phyloP scores from a whole-genome alignment of 2,329 filamentous ascomycete species.

The Didymella segeticola region DNA sequence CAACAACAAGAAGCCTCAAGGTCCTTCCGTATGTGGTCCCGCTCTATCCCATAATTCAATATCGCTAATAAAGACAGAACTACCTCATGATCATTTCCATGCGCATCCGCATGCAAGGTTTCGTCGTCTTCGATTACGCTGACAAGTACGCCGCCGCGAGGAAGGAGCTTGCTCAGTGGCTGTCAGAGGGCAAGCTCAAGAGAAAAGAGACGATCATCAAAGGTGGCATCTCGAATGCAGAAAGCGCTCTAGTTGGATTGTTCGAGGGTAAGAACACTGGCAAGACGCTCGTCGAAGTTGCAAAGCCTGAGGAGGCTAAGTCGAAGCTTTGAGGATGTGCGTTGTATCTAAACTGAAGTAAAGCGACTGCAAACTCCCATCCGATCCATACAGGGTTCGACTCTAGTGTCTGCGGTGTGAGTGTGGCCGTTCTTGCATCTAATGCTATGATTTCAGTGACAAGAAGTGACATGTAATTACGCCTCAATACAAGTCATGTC shows the following conservation, averaged over 20 bases:
- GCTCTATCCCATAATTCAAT: neutral
- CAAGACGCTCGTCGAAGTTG: constrained; percentile 54
- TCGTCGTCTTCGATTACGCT: constrained; percentile 74
- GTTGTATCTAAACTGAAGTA: too few relatives aligned
- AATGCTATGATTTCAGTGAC: too few relatives aligned
- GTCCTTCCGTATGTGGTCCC: constrained; percentile 52
- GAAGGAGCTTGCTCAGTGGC: constrained; percentile 69
- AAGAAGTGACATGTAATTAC: too few relatives aligned
- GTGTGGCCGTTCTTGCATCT: too few relatives aligned
- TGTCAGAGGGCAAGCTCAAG: constrained; percentile 74
- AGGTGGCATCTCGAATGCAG: constrained; percentile 70
- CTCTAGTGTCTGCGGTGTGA: too few relatives aligned
- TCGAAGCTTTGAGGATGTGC: constrained; percentile 40
- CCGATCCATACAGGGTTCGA: too few relatives aligned
- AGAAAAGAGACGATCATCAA: constrained; percentile 73
- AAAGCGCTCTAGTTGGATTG: constrained; percentile 67
- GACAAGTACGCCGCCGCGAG: constrained; percentile 65
- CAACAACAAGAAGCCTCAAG: constrained; percentile 54
- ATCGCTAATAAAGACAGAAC: constrained; percentile 39
- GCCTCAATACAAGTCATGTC: too few relatives aligned
- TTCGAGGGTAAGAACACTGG: constrained; percentile 75
- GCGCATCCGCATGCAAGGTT: constrained; percentile 58
- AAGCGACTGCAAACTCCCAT: too few relatives aligned
- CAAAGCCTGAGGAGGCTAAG: constrained; percentile 51
- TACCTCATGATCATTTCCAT: constrained; percentile 55